Conservation (phyloP, 768 basidiomycete species). For the Serendipita sp. region DNA sequence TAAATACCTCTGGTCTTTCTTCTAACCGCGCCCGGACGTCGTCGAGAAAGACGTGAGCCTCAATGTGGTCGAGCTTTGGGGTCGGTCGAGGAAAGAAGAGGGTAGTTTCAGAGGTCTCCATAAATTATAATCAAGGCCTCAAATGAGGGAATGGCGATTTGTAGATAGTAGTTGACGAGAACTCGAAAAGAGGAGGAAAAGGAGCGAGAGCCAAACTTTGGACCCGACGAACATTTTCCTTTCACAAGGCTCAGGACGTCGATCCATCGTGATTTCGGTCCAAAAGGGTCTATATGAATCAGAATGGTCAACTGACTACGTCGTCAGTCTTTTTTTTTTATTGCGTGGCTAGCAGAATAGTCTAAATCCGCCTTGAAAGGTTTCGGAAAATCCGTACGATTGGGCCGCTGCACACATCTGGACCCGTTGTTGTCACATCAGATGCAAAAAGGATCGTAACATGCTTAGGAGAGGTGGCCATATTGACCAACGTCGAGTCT, state of each 20-base stretch:
- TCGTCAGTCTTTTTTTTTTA: slow-evolving; percentile 8
- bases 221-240: too few species aligned
- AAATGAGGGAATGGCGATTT: too few species aligned
- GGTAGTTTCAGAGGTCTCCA: background rate
- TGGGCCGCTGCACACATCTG: slow-evolving; percentile 74
- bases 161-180: too few species aligned
- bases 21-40: background rate
- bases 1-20: background rate
- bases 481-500: slow-evolving; percentile 64
- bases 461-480: slow-evolving; percentile 71
- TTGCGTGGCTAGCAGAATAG: slow-evolving; percentile 28
- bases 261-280: background rate
- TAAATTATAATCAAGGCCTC: too few species aligned
- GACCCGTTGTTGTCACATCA: slow-evolving; percentile 61
- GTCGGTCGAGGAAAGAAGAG: background rate
- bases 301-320: background rate
- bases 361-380: slow-evolving; percentile 23
- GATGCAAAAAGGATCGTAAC: slow-evolving; percentile 74
- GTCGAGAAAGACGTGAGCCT: slow-evolving; percentile 4
- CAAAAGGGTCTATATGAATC: background rate
- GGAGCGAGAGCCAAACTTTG: too few species aligned
- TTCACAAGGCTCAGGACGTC: too few species aligned
- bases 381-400: slow-evolving; percentile 64
- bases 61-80: background rate
- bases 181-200: too few species aligned